Evolutionary conservation across 2,329 filamentous ascomycete species (phyloP).

Genomic region (Colletotrichum graminicola): DNA sequence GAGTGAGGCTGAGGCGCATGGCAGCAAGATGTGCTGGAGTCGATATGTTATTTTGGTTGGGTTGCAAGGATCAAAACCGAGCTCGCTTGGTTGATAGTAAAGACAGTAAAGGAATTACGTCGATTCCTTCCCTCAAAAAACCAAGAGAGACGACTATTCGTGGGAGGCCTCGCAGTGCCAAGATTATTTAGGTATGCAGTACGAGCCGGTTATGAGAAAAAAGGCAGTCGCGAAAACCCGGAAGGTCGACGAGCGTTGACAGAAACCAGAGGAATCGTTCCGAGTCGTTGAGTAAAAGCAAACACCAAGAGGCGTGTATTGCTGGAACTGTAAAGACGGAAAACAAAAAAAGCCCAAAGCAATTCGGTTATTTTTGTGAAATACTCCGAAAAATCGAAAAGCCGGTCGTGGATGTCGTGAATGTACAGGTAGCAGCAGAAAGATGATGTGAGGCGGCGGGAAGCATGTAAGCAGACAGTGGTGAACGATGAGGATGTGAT

Average conservation of each 20-base stretch:
- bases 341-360: background rate
- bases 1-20: slow-evolving; percentile 29
- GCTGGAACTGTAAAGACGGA: slow-evolving; percentile 23
- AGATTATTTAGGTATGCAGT: background rate
- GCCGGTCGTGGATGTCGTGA: slow-evolving; percentile 16
- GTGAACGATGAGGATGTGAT: background rate
- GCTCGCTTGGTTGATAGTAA: background rate
- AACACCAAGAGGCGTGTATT: slow-evolving; percentile 3
- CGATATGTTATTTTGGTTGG: background rate
- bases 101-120: background rate
- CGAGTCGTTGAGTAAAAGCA: slow-evolving; percentile 3
- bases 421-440: background rate
- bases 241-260: background rate
- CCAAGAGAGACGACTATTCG: background rate
- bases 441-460: slow-evolving; percentile 9
- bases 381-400: background rate
- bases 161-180: slow-evolving; percentile 23
- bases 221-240: background rate
- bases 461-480: slow-evolving; percentile 6
- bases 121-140: background rate
- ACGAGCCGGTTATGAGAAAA: background rate
- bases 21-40: background rate
- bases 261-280: background rate
- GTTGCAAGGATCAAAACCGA: background rate
- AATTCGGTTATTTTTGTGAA: background rate